Evolutionary conservation across 805 yeast species (phyloP).

Genomic region (Cephaloascus fragrans): DNA sequence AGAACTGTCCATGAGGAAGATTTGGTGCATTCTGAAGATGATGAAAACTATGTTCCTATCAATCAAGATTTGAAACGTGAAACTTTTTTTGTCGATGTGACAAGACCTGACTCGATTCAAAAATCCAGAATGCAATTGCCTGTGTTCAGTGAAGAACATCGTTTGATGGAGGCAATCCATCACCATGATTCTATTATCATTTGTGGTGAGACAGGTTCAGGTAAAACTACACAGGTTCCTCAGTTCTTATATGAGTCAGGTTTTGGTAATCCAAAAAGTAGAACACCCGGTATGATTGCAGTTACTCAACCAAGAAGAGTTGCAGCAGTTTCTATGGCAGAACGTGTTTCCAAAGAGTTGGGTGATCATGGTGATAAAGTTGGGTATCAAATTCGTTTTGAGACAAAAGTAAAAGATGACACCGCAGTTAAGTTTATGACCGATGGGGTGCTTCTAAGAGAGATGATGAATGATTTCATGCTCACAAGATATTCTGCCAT

Average conservation of each 20-base stretch:
- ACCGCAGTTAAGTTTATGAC: slow-evolving; percentile 86
- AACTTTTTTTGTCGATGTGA: slow-evolving; percentile 59
- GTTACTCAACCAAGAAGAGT: slow-evolving; percentile 93
- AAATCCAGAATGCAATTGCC: slow-evolving; percentile 65
- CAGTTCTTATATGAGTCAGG: slow-evolving; percentile 93
- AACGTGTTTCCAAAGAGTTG: slow-evolving; percentile 66
- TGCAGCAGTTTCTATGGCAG: slow-evolving; percentile 88
- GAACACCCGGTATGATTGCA: slow-evolving; percentile 90
- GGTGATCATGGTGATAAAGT: slow-evolving; percentile 65
- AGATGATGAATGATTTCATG: slow-evolving; percentile 82
- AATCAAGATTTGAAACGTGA: slow-evolving; percentile 44
- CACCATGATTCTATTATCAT: slow-evolving; percentile 85
- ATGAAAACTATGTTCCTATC: slow-evolving; percentile 49
- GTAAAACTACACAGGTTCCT: slow-evolving; percentile 97
- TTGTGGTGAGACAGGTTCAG: slow-evolving; percentile 98
- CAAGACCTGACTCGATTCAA: slow-evolving; percentile 60
- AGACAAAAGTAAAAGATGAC: slow-evolving; percentile 48
- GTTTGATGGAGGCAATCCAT: slow-evolving; percentile 90
- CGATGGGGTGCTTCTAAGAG: slow-evolving; percentile 88
- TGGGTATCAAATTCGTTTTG: slow-evolving; percentile 78
- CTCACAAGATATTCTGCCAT: slow-evolving; percentile 76
- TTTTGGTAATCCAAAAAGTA: slow-evolving; percentile 52
- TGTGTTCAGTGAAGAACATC: slow-evolving; percentile 82
- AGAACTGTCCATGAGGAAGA: slow-evolving; percentile 63
- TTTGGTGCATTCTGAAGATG: slow-evolving; percentile 56